Evolutionary conservation across 1,284 basidiomycete genomes (phyloP), one percentile per base, ranked within the genome.

Genomic region (Prillingera fragicola): DNA sequence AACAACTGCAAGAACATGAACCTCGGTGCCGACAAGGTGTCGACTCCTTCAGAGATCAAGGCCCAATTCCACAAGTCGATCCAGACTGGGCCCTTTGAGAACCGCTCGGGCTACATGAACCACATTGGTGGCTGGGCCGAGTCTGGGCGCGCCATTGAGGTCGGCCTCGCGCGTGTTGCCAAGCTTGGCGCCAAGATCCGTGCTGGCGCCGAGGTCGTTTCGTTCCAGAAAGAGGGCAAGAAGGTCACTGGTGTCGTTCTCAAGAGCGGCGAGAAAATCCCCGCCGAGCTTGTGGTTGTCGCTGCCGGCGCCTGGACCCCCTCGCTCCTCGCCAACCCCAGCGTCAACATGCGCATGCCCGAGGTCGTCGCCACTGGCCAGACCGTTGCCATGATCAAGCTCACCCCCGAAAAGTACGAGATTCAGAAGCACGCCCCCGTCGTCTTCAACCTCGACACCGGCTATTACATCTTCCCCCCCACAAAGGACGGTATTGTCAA

Each of bases 51-150:
- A 5, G 50, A 52, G 6, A 58, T 70, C 49, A 53, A 56, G 29
- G 23, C 31, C 8, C 31, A 38, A n/a, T 57, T 61, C 38, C 52
- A 50, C 7, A 8, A 13, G 1, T 39, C 38, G 0, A 44, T 66
- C 18, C 51, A 45, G 18, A 55, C 48, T 1, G 64, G 60, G 25
- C 39, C 38, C 3, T 67, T 69, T 40, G 51, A 33, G n/a, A 54
- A 44, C 4, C 54, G 62, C 25, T 80, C 80, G 0, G 70, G 69
- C 14, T 92, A 87, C 63, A 59, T 84, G 37, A 94, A 91, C 62
- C 73, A 72, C 2, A 80, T 85, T 28, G 81, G 84, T 1, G 91
- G 91, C 3, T 96, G 91, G 91, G 87, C 80, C 2, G 77, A 84
- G 62, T 86, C 90, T 2, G 75, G 78, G 2, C 78, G 82, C 55